These are phyloP conservation scores for Flaveria ramosissima DNA, from an alignment of 129 eudicot species.

Conservation along the genomic window DNA sequence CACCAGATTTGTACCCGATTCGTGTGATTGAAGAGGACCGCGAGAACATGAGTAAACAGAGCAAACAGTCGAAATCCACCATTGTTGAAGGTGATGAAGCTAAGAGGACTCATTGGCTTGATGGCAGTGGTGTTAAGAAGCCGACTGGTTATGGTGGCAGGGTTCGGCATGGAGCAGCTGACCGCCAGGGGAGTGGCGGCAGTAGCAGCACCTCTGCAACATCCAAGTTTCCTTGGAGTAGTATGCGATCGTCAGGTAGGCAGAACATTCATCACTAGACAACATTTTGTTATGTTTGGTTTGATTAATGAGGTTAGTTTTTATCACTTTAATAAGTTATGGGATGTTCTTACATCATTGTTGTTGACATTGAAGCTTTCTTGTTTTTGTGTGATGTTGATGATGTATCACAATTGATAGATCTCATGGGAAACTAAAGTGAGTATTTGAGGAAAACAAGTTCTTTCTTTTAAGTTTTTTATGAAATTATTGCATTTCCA, in stretches of 20 bases:
- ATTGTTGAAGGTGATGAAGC: slow-evolving; percentile 66
- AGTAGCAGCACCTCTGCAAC: slow-evolving; percentile 11
- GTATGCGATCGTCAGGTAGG: slow-evolving; percentile 50
- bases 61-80: slow-evolving; percentile 33
- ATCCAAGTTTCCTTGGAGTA: slow-evolving; percentile 82
- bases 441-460: neutral
- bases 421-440: neutral
- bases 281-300: neutral
- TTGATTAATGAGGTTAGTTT: no score
- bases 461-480: neutral
- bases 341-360: neutral
- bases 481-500: neutral
- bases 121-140: slow-evolving; percentile 44
- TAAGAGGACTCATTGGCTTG: slow-evolving; percentile 86
- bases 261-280: slow-evolving; percentile 16
- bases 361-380: neutral
- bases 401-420: neutral
- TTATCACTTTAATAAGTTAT: neutral
- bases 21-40: slow-evolving; percentile 69
- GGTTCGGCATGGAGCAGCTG: slow-evolving; percentile 18
- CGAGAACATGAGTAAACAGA: slow-evolving; percentile 48
- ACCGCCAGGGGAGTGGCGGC: slow-evolving; percentile 27
- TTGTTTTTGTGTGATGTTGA: neutral
- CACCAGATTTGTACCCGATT: slow-evolving; percentile 81
- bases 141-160: slow-evolving; percentile 36